phyloP scores from a whole-genome alignment of 768 basidiomycete species.

The Mycena kentingensis region DNA sequence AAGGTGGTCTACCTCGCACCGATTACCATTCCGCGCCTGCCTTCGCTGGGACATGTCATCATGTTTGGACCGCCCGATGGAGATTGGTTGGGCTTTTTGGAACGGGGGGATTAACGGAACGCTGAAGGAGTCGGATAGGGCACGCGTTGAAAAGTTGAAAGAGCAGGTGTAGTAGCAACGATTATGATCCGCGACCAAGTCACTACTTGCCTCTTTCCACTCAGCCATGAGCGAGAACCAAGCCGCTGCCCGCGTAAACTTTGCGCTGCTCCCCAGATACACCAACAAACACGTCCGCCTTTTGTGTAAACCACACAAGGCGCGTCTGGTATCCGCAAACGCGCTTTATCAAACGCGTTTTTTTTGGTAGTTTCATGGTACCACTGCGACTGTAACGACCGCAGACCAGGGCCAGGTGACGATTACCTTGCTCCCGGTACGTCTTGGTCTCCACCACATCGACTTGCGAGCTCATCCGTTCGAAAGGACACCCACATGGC shows the following conservation, averaged over 20 bases:
- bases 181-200: too few relatives aligned
- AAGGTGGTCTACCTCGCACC: conserved; percentile 11
- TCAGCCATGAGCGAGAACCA: conserved; percentile 23
- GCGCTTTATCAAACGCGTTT: conserved; percentile 1
- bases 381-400: conserved; percentile 59
- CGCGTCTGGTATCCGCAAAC: conserved; percentile 29
- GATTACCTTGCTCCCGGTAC: conserved; percentile 45
- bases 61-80: conserved; percentile 13
- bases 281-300: conserved; percentile 59
- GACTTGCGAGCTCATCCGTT: background rate
- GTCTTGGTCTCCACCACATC: conserved; percentile 14
- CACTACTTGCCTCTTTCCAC: too few relatives aligned
- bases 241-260: conserved; percentile 59
- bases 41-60: background rate
- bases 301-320: conserved; percentile 60
- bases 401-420: conserved; percentile 67
- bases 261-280: conserved; percentile 54
- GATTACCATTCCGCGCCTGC: conserved; percentile 6
- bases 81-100: conserved; percentile 10
- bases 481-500: conserved; percentile 45
- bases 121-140: background rate
- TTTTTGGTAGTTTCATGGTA: conserved; percentile 40
- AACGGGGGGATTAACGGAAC: conserved; percentile 14
- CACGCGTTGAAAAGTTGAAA: background rate
- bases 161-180: conserved; percentile 21